Evolutionary conservation across 208 protist genomes (phyloP), one percentile per base, ranked within the genome.

Genomic region (Trypanosoma melophagium): DNA sequence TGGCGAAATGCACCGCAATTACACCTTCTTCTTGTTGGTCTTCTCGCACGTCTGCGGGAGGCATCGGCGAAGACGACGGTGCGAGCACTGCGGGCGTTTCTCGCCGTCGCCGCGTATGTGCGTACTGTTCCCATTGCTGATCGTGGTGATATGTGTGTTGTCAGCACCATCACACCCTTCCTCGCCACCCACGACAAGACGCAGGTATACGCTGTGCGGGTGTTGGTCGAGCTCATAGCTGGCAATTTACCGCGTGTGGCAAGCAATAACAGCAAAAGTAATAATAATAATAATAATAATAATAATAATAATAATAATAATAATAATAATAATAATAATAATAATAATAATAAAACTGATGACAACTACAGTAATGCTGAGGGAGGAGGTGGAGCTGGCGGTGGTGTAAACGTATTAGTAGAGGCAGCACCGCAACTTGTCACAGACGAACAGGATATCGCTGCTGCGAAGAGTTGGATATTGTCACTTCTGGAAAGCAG

Each of bases 61-160:
- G 52, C 44, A 16, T 13, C 45, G 53, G 41, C 16, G 31, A 57
- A 41, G 28, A 69, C 40, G 54, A 59, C 40, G 53, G 14, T 66
- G 73, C 21, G 62, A 38, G 47, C 70, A 77, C 54, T 77, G 73
- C 40, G 79, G 66, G 47, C 47, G 1, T 67, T 89, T 22, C 74
- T 75, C 13, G 82, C 77, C 10, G 81, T 80, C n/a, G 77, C 82
- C n/a, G 72, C 87, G 24, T 93, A 90, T 65, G 74, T 93, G 51
- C 87, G 87, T 35, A 76, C 76, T 13, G 74, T 87, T 7, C 84
- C 87, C 22, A 60, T 86, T 40, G 64, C 66, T n/a, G 78, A 90
- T 41, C 81, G 87, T 61, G 64, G 64, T 42, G 77, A 80, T 42
- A 58, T 83, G 35, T 66, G 66, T 28, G 69, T 83, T 19, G 74